Base-by-base conservation (phyloP, 306 rosid species). In the Citrullus mucosospermus region DNA sequence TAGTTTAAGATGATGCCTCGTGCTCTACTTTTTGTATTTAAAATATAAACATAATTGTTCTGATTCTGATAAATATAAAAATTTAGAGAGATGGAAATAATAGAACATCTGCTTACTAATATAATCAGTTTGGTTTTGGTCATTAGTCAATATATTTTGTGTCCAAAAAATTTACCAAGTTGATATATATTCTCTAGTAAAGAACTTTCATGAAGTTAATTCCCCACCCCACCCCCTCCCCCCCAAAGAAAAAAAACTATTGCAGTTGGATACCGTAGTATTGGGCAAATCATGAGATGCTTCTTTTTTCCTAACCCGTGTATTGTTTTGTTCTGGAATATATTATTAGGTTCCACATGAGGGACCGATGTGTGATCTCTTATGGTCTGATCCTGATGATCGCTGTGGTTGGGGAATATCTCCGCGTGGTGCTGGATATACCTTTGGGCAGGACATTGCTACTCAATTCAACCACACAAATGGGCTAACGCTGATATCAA, bases 331-430 rank as follows among this genome's bases (percentile, higher is more conserved):
- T 9, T 13, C 2, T 25, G 14, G 25, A 55, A 51, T 75, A 65
- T 38, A 53, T 56, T 69, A 76, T 17, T 79, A 85, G 88, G 87
- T 87, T 70, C 90, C 90, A 73, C 90, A 87, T 77, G 88, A 87
- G 66, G 90, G 90, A 17, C 90, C 90, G 16, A 87, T 85, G 87
- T 85, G 90, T 65, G 88, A 87, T 80, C 90, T 87, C 41, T 58
- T 83, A 66, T 87, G 90, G 90, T 85, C 90, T 34, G 90, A 85
- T 50, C 88, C 88, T 0, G 88, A 87, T 79, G 85, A 87, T 61
- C 84, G 88, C 46, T 87, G 88, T 73, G 90, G 87, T 17, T 85
- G 90, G 90, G 88, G 88, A 79, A 85, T 85, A 63, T 87, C 88
- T 76, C 90, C 90, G 44, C 84, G 88, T 70, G 90, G 88, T 30